A percentile compares a stretch with the other conserved stretches of the same genome.
phyloP scores from a whole-genome alignment of 441 rosid genomes.

The Syzygium syzygioides region DNA sequence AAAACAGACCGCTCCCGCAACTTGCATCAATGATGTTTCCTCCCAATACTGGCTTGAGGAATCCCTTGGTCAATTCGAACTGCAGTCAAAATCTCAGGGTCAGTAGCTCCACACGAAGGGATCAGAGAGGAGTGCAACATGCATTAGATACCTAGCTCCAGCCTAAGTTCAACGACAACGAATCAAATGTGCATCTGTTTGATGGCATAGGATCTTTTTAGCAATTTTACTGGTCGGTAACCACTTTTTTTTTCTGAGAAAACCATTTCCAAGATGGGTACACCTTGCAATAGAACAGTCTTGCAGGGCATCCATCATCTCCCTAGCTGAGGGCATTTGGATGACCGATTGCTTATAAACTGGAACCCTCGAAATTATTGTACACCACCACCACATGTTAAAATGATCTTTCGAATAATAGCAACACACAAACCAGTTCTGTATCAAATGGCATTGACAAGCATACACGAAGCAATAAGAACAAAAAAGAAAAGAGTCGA shows the following conservation, averaged over 20 bases:
- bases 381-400: background rate
- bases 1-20: conserved; percentile 84
- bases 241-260: background rate
- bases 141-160: background rate
- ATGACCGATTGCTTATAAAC: background rate
- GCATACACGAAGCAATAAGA: background rate
- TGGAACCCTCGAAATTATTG: background rate
- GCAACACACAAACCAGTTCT: background rate
- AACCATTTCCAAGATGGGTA: background rate
- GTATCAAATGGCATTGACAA: background rate
- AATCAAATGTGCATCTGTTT: background rate
- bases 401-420: background rate
- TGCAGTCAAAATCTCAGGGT: conserved; percentile 20
- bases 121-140: background rate
- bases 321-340: background rate
- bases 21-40: conserved; percentile 85
- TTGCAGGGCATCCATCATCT: background rate
- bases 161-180: background rate
- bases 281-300: background rate
- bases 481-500: conserved; percentile 1
- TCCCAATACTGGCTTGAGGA: conserved; percentile 69
- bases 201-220: background rate
- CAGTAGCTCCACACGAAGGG: conserved; percentile 1
- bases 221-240: background rate
- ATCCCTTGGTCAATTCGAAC: conserved; percentile 77